phyloP scores from a whole-genome alignment of 441 rosid genomes.

The Erysimum pusillum region DNA sequence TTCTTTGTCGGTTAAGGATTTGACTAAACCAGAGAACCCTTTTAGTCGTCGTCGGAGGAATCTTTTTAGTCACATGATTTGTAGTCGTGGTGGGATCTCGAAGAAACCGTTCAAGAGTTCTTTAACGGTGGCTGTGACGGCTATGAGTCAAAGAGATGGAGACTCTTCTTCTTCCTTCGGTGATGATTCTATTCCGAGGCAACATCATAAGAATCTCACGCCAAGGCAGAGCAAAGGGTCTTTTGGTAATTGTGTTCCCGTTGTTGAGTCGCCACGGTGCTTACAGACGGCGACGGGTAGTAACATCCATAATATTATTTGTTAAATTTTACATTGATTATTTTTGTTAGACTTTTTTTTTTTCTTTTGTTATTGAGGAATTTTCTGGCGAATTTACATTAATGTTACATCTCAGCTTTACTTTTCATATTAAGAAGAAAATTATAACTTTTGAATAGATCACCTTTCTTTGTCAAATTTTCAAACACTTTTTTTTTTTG shows the following conservation, averaged over 20 bases:
- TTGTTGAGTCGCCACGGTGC: slow-evolving; percentile 62
- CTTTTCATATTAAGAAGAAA: neutral
- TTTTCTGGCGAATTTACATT: neutral
- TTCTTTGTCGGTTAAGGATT: slow-evolving; percentile 55
- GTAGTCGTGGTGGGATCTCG: slow-evolving; percentile 52
- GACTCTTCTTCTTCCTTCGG: slow-evolving; percentile 37
- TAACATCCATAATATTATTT: slow-evolving; percentile 28
- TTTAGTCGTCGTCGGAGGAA: slow-evolving; percentile 63
- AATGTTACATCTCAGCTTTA: neutral
- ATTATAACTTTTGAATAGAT: neutral
- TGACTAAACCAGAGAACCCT: slow-evolving; percentile 68
- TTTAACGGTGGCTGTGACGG: slow-evolving; percentile 61
- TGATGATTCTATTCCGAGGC: slow-evolving; percentile 42
- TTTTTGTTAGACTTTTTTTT: neutral
- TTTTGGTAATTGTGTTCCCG: slow-evolving; percentile 49
- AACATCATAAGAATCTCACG: neutral
- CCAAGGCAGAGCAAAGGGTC: slow-evolving; percentile 18
- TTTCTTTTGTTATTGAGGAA: neutral
- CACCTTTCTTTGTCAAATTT: too few relatives aligned
- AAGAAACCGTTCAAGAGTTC: slow-evolving; percentile 60
- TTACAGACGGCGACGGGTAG: neutral
- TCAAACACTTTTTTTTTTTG: neutral
- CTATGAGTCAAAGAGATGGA: slow-evolving; percentile 46
- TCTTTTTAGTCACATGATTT: slow-evolving; percentile 58
- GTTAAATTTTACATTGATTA: neutral